Percentiles rank a stretch among this genome's conserved stretches.
Evolutionary conservation across 495 filamentous ascomycete species (phyloP).

Genomic region (Xylaria longipes): DNA sequence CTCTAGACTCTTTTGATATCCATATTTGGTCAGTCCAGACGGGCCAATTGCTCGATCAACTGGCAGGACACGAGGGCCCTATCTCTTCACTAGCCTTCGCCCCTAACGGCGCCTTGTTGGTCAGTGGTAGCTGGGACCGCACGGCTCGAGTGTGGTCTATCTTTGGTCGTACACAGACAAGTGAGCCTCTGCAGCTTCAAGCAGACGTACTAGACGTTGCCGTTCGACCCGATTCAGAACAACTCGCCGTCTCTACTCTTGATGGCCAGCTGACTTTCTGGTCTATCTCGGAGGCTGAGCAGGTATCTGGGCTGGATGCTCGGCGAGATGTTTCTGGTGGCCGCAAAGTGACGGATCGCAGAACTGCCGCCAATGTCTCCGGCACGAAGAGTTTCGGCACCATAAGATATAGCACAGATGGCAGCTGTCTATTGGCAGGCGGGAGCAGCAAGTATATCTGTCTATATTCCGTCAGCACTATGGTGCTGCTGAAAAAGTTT

Average conservation of each 20-base stretch:
- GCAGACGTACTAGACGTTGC: conserved; percentile 88
- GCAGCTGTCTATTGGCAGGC: conserved; percentile 84
- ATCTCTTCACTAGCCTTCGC: conserved; percentile 87
- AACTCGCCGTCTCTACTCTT: conserved; percentile 88
- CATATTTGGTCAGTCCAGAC: conserved; percentile 99
- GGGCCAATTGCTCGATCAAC: conserved; percentile 88
- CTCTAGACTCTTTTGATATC: conserved; percentile 93
- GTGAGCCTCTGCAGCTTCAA: conserved; percentile 88
- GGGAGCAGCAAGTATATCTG: conserved; percentile 99
- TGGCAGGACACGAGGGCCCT: conserved; percentile 93
- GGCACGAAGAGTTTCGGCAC: conserved; percentile 90
- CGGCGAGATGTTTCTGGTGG: conserved; percentile 93
- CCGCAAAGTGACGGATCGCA: conserved; percentile 81
- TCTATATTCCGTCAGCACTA: conserved; percentile 87
- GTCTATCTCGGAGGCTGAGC: conserved; percentile 85
- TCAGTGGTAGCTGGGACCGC: conserved; percentile 93
- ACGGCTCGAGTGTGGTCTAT: conserved; percentile 96
- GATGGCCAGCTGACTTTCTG: conserved; percentile 96
- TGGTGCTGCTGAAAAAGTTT: conserved; percentile 90
- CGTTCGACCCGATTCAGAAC: conserved; percentile 87
- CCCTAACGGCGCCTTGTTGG: conserved; percentile 78
- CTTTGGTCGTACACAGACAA: conserved; percentile 91
- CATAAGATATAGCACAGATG: conserved; percentile 89
- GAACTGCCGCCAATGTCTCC: conserved; percentile 86
- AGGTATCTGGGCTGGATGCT: conserved; percentile 81